Evolutionary conservation across 371 early-diverging fungal genomes (phyloP).

Genomic region (Nematocida homosporus): DNA sequence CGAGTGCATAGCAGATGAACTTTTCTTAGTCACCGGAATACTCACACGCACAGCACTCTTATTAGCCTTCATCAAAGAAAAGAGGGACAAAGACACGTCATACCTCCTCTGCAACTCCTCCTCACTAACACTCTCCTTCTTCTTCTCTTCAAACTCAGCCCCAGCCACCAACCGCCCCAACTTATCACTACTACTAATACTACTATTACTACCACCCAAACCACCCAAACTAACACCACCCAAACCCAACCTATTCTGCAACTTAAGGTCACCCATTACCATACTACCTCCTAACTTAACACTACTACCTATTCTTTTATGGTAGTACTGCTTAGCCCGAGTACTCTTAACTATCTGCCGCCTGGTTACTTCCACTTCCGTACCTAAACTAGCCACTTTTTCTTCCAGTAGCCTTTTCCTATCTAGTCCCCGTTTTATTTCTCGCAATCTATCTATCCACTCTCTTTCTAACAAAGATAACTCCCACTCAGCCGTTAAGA

Average conservation of each 20-base stretch:
- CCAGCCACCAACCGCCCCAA: background rate
- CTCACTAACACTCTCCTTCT: too few relatives aligned
- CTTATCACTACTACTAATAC: background rate
- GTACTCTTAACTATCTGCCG: background rate
- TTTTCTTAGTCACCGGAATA: constrained; percentile 37
- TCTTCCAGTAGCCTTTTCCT: constrained; percentile 34
- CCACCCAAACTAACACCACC: too few relatives aligned
- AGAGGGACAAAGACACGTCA: constrained; percentile 18
- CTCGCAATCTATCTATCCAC: background rate
- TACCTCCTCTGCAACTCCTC: constrained; percentile 6
- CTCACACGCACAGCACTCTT: constrained; percentile 43
- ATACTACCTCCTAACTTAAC: background rate
- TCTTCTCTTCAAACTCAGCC: background rate
- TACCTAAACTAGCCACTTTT: background rate
- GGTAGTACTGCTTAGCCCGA: background rate
- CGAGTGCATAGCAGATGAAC: constrained; percentile 33
- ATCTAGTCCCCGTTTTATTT: constrained; percentile 13
- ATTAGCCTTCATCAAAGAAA: constrained; percentile 47
- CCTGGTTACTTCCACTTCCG: background rate
- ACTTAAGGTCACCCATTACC: background rate
- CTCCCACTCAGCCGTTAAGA: constrained; percentile 41
- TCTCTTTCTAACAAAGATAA: constrained; percentile 35
- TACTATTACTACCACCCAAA: too few relatives aligned
- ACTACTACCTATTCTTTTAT: too few relatives aligned
- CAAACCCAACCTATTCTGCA: too few relatives aligned